Base-by-base conservation (phyloP, 768 basidiomycete species). In the Coprinellus aureogranulatus region DNA sequence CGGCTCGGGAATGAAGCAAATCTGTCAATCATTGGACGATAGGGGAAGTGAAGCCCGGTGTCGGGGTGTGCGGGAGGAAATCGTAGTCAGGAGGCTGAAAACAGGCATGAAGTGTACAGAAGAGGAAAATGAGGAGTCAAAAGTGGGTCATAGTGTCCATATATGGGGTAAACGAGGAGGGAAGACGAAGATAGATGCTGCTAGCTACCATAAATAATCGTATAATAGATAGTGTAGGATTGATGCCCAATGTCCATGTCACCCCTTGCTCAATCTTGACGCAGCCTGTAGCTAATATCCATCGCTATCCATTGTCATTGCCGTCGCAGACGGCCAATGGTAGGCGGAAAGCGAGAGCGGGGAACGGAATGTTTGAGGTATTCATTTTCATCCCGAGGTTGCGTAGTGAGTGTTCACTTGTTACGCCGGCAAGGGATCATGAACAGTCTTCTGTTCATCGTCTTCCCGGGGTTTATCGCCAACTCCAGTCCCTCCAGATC, bases 131-230 rank as follows among this genome's bases (percentile, higher is more conserved):
- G 47, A 26, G 47, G 47, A 25, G 47, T 25, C n/a, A 23, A n/a
- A 48, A 48, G 47, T 9, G 44, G 10, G 44, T 45, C 18, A 25
- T 25, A 45, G n/a, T 9, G 23, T 45, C 18, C 23, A 26, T 11
- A 48, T 28, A 28, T 8, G 25, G 25, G 12, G 27, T 47, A 68
- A 55, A 41, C 68, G 61, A 58, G 60, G 56, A 51, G 28, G 27
- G 49, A 50, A 61, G 54, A 65, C 66, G 61, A 66, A 59, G 57
- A 61, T 61, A 57, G 63, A 62, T 62, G 59, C 44, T 53, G 61
- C 61, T 51, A 56, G 59, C 58, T 61, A 64, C 59, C 54, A 56
- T 61, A 52, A 58, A 46, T 48, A 58, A 52, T 39, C 37, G 31
- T 45, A 57, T 57, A 57, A 57, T 57, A 30, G 49, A 34, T n/a